Base-by-base conservation (phyloP, 176 grass and related monocot species). In the Oryza coarctata region DNA sequence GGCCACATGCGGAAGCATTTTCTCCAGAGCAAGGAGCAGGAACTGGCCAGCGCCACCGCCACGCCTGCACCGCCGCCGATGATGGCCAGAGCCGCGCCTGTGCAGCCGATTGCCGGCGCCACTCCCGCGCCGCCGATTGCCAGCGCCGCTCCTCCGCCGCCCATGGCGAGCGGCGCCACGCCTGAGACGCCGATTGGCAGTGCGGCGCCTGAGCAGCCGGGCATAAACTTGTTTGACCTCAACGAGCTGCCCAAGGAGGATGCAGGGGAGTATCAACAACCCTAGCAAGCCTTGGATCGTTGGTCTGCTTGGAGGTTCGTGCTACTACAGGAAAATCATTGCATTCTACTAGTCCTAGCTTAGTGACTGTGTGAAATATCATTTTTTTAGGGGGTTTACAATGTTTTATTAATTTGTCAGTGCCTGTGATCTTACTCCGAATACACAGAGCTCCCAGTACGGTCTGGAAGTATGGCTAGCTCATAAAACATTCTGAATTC, bases 1-100 rank as follows among this genome's bases (percentile, higher is more conserved):
- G 84, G 88, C 17, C 88, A 90, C 84, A 83, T 74, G 88, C 67
- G 84, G 62, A 82, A 79, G 88, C 88, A 90, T 49, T 83, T 62
- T 61, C 18, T 76, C 27, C 65, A 29, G 35, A 71, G 65, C 32
- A 86, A 85, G 82, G 6, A 17, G 60, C 74, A 20, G 74, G 58
- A 52, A 7, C 20, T 7, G 6, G 52, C 6, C 20, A 57, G 3
- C 13, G 47, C 14, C 45, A 50, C 2, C 15, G 50, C 44, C 14
- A 8, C 45, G 15, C 45, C 45, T 1, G 3, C 1, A 15, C 45
- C 33, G 8, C 3, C 17, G 36, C 36, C 36, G 8, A 38, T 38
- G 9, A 38, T 17, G 14, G 36, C 25, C 17, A 17, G 17, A 26
- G 2, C 17, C 18, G 5, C 3, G 3, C 45, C 45, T 6, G 45